phyloP scores from a whole-genome alignment of 495 filamentous ascomycete species.

The Bombardia bombarda region DNA sequence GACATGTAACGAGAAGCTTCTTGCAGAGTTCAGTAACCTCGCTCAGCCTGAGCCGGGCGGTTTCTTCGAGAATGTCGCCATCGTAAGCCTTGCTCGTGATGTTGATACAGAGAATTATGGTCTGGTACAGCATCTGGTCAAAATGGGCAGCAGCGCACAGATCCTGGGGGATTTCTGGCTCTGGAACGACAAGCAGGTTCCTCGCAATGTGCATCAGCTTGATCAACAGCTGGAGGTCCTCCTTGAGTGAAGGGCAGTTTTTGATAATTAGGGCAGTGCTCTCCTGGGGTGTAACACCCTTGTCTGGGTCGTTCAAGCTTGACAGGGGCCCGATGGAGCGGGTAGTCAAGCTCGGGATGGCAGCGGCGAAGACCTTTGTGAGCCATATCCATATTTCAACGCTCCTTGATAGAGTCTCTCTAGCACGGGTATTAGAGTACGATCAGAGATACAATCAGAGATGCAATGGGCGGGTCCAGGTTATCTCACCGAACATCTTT shows the following conservation, averaged over 20 bases:
- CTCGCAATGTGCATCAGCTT: slow-evolving; percentile 77
- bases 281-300: slow-evolving; percentile 49
- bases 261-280: slow-evolving; percentile 68
- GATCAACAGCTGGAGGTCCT: slow-evolving; percentile 77
- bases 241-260: slow-evolving; percentile 65
- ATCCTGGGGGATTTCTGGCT: slow-evolving; percentile 69
- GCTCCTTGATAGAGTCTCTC: slow-evolving; percentile 48
- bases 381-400: slow-evolving; percentile 67
- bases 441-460: slow-evolving; percentile 11
- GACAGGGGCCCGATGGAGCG: slow-evolving; percentile 30
- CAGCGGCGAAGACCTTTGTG: slow-evolving; percentile 27
- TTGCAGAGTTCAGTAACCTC: slow-evolving; percentile 62
- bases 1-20: slow-evolving; percentile 76
- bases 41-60: slow-evolving; percentile 36
- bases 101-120: slow-evolving; percentile 76
- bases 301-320: slow-evolving; percentile 26
- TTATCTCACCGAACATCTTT: slow-evolving; percentile 45
- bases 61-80: slow-evolving; percentile 70
- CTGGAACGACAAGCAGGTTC: slow-evolving; percentile 73
- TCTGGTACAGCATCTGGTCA: slow-evolving; percentile 72
- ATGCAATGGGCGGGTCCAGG: not conserved
- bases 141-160: slow-evolving; percentile 71
- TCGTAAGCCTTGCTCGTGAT: slow-evolving; percentile 88
- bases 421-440: slow-evolving; percentile 12
- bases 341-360: slow-evolving; percentile 27